Conservation (phyloP, 2,329 filamentous ascomycete genomes). For the Cladophialophora psammophila region DNA sequence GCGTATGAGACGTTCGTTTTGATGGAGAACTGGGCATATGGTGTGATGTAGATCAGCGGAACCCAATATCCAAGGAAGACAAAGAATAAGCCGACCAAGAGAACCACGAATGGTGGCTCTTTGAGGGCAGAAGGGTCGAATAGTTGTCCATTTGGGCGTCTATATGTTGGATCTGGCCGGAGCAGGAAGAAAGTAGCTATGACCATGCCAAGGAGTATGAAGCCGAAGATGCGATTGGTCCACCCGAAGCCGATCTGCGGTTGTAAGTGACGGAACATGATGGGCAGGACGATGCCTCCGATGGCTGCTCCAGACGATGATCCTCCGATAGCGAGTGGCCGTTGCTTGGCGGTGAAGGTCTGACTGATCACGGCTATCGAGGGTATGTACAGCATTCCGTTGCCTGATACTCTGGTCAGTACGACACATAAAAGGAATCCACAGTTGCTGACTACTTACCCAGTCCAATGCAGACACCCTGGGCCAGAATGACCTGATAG, state of each 20-base stretch:
- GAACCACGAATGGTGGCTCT: conserved; percentile 16
- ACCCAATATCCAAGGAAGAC: conserved; percentile 22
- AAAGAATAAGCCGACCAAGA: conserved; percentile 19
- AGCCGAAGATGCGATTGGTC: conserved; percentile 47
- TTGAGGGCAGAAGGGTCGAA: conserved; percentile 22
- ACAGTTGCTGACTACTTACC: conserved; percentile 49
- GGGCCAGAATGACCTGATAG: conserved; percentile 63
- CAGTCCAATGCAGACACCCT: conserved; percentile 62
- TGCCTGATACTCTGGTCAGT: conserved; percentile 43
- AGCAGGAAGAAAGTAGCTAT: conserved; percentile 20
- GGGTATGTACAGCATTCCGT: conserved; percentile 55
- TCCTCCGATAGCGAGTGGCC: conserved; percentile 34
- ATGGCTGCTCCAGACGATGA: conserved; percentile 32
- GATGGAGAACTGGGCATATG: conserved; percentile 20
- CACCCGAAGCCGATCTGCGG: conserved; percentile 62
- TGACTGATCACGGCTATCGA: conserved; percentile 57
- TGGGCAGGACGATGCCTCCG: conserved; percentile 28
- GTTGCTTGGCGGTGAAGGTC: conserved; percentile 57
- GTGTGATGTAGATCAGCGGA: conserved; percentile 17
- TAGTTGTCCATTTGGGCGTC: conserved; percentile 12
- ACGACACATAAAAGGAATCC: conserved; percentile 42
- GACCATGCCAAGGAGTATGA: conserved; percentile 21
- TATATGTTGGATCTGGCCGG: conserved; percentile 13
- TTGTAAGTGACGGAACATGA: conserved; percentile 57
- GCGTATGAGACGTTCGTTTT: conserved; percentile 21